Evolutionary conservation across 176 grass and related monocot genomes (phyloP).

Genomic region (Raddia distichophylla): DNA sequence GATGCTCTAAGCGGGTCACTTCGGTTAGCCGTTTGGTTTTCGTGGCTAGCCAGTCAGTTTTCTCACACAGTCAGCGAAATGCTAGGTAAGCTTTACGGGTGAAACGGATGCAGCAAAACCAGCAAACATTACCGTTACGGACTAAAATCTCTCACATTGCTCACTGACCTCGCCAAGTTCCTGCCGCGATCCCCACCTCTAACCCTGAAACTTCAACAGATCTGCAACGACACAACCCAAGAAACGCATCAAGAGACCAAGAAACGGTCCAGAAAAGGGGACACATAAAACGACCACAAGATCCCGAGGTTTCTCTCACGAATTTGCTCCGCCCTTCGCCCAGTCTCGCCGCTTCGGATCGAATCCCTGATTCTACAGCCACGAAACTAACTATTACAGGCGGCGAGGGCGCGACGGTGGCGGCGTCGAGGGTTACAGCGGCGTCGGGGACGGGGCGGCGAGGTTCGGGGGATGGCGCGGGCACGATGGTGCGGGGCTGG

Average conservation of each 20-base stretch:
- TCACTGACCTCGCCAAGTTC: not conserved
- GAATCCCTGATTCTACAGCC: not conserved
- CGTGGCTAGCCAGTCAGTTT: too few species aligned
- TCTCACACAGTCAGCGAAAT: too few species aligned
- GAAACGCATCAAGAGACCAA: not conserved
- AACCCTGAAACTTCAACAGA: constrained; percentile 17
- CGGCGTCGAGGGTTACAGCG: too few species aligned
- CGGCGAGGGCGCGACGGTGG: too few species aligned
- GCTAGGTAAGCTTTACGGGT: too few species aligned
- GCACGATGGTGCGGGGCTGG: too few species aligned
- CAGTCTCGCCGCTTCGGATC: not conserved
- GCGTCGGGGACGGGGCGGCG: too few species aligned
- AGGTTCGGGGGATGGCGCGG: too few species aligned
- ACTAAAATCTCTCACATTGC: not conserved
- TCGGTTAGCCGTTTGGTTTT: too few species aligned
- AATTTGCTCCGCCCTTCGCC: constrained; percentile 3
- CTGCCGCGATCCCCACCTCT: constrained; percentile 6
- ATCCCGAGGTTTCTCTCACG: constrained; percentile 25
- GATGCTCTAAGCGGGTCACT: too few species aligned
- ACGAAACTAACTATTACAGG: not conserved
- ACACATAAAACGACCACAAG: not conserved
- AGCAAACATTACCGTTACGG: not conserved
- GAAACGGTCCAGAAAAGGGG: not conserved
- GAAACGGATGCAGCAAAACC: not conserved
- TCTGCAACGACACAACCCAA: not conserved